These are phyloP conservation scores for Mallotus japonicus DNA, from an alignment of 441 rosid genomes.

Conservation along the genomic window DNA sequence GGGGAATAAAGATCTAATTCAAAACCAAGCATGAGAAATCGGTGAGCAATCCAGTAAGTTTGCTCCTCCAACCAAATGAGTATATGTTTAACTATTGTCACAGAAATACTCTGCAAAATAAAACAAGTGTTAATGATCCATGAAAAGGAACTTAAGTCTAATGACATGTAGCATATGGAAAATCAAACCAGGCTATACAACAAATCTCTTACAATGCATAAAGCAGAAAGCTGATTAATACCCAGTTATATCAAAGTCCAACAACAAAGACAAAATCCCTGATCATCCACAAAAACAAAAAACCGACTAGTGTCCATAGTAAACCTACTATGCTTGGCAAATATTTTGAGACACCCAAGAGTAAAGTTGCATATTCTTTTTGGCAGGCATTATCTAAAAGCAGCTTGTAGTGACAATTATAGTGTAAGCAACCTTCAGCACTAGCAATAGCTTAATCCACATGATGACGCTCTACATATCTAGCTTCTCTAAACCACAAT, in stretches of 20 bases:
- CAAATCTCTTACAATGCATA: background rate
- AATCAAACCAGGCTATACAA: background rate
- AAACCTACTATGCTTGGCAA: background rate
- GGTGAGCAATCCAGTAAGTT: constrained; percentile 88
- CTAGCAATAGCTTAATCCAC: background rate
- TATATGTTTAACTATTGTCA: constrained; percentile 54
- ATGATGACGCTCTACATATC: too few relatives aligned
- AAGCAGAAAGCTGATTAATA: background rate
- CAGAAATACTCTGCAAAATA: constrained; percentile 53
- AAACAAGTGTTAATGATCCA: constrained; percentile 13
- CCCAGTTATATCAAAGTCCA: background rate
- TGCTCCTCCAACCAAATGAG: constrained; percentile 93
- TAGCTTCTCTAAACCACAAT: background rate
- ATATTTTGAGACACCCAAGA: background rate
- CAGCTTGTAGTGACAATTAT: background rate
- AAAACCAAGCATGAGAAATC: constrained; percentile 86
- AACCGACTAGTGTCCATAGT: too few relatives aligned
- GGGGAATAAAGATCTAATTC: constrained; percentile 92
- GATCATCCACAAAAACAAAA: background rate
- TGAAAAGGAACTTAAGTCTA: background rate
- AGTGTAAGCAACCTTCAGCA: background rate
- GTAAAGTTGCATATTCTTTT: background rate
- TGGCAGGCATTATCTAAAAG: background rate
- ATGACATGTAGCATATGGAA: background rate
- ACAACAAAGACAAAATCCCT: background rate